phyloP scores from a whole-genome alignment of 352 stramenopile genomes.

The Chrysophaeum taylorii region DNA sequence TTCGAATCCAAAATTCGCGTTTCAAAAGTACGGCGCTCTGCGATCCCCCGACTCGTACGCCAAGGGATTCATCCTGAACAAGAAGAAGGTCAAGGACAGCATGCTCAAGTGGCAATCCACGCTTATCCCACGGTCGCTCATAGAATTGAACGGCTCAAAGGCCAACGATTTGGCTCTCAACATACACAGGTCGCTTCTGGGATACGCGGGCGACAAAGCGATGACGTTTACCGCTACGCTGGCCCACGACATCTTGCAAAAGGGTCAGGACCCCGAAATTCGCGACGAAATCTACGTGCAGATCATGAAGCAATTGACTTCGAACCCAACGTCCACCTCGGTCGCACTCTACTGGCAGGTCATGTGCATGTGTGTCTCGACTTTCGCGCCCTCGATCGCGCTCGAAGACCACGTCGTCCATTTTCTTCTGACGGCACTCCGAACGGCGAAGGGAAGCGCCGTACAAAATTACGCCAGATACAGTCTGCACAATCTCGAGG shows the following conservation, averaged over 20 bases:
- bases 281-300: constrained; percentile 83
- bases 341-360: constrained; percentile 77
- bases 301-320: constrained; percentile 79
- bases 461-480: constrained; percentile 74
- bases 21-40: constrained; percentile 40
- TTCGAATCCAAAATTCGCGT: constrained; percentile 29
- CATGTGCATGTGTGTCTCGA: constrained; percentile 78
- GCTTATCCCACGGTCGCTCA: constrained; percentile 43
- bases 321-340: constrained; percentile 76
- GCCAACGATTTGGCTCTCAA: constrained; percentile 50
- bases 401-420: constrained; percentile 75
- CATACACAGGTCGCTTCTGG: constrained; percentile 77
- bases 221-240: constrained; percentile 85
- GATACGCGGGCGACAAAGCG: constrained; percentile 83
- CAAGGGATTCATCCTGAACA: constrained; percentile 36
- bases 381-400: constrained; percentile 67
- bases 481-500: constrained; percentile 74
- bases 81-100: constrained; percentile 45
- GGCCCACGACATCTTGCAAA: constrained; percentile 78
- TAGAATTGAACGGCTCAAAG: constrained; percentile 43
- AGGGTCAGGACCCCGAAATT: constrained; percentile 64
- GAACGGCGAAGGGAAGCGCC: constrained; percentile 43
- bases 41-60: constrained; percentile 42
- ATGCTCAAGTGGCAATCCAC: constrained; percentile 44
- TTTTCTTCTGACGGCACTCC: constrained; percentile 73